A percentile compares a stretch with the other conserved stretches of the same genome.
These are phyloP conservation scores for Xanthoparmelia taractica DNA, from an alignment of 495 filamentous ascomycete genomes.

Conservation along the genomic window DNA sequence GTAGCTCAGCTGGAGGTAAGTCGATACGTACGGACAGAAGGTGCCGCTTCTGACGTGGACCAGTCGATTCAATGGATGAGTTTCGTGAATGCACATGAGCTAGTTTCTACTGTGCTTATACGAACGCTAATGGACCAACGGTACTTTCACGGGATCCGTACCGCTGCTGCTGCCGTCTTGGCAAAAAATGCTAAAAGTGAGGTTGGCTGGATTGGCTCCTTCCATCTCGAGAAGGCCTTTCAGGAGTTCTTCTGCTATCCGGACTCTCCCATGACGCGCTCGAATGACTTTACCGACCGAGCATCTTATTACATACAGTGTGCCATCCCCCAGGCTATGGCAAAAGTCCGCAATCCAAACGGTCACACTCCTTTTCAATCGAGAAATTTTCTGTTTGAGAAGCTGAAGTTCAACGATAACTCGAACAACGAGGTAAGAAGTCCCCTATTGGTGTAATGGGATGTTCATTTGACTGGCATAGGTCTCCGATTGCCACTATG, in stretches of 20 bases:
- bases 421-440: conserved; percentile 60
- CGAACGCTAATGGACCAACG: conserved; percentile 83
- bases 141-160: conserved; percentile 89
- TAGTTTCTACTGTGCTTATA: conserved; percentile 77
- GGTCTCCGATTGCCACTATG: conserved; percentile 80
- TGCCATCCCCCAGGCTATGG: conserved; percentile 69
- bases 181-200: conserved; percentile 62
- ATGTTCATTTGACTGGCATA: conserved; percentile 25
- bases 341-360: conserved; percentile 63
- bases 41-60: conserved; percentile 20
- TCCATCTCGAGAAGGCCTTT: conserved; percentile 76
- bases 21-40: conserved; percentile 3
- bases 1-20: conserved; percentile 82
- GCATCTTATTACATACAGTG: conserved; percentile 73
- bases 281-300: conserved; percentile 85
- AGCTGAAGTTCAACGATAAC: conserved; percentile 90
- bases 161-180: conserved; percentile 67
- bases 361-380: conserved; percentile 69
- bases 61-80: conserved; percentile 56
- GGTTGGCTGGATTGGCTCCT: conserved; percentile 69
- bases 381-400: conserved; percentile 75
- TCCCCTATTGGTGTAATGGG: not conserved
- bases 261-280: conserved; percentile 58
- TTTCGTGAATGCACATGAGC: conserved; percentile 52
- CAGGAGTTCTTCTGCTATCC: conserved; percentile 80